Evolutionary conservation across 176 grass and related monocot species (phyloP).

Genomic region (Phyllostachys edulis): DNA sequence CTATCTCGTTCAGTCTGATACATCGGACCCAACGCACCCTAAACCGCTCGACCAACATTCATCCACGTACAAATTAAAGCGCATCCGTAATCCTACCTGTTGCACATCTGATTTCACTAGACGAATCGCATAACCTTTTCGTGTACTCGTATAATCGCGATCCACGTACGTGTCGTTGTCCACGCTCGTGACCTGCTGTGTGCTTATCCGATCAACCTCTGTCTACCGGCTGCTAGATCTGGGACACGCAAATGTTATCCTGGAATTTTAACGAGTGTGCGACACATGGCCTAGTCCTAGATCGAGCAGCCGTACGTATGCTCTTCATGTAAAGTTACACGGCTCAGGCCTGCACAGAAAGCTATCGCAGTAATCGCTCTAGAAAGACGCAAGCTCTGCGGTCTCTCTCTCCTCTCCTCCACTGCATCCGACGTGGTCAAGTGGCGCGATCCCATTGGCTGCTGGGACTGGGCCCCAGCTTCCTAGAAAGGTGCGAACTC

Average conservation of each 20-base stretch:
- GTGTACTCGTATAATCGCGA: neutral
- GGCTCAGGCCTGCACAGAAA: neutral
- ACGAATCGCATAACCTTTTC: neutral
- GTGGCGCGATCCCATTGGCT: conserved; percentile 19
- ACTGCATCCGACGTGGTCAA: neutral
- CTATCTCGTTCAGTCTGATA: too few relatives aligned
- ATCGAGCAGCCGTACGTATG: neutral
- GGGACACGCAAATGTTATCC: conserved; percentile 26
- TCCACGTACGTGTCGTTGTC: neutral
- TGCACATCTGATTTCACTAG: neutral
- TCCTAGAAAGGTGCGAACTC: neutral
- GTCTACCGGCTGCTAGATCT: neutral
- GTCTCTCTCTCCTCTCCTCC: too few relatives aligned
- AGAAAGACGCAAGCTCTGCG: neutral
- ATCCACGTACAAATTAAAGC: neutral
- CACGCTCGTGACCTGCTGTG: neutral
- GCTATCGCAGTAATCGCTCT: too few relatives aligned
- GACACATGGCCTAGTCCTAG: neutral
- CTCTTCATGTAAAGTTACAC: neutral
- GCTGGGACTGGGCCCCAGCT: neutral
- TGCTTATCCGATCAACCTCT: neutral
- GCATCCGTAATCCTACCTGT: neutral
- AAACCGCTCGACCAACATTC: neutral
- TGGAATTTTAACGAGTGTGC: neutral
- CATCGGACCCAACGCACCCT: too few relatives aligned